phyloP scores from a whole-genome alignment of 306 rosid genomes.

The Phaseolus lunatus region DNA sequence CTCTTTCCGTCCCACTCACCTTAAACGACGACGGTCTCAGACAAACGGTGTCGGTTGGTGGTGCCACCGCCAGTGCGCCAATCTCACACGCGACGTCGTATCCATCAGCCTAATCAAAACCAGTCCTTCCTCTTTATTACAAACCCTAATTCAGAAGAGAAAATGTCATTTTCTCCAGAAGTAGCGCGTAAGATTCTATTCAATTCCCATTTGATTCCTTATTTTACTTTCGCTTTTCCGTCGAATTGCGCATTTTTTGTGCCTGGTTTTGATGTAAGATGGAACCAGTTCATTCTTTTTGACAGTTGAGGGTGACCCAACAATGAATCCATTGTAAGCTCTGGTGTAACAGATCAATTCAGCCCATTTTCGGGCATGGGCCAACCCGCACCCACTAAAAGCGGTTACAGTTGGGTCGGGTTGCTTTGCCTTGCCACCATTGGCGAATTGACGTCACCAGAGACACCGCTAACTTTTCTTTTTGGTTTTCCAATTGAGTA shows the following conservation, averaged over 20 bases:
- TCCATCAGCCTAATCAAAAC: conserved; percentile 21
- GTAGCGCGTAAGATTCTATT: conserved; percentile 37
- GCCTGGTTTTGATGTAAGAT: not conserved
- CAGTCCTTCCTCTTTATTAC: conserved; percentile 10
- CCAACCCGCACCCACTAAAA: too few relatives aligned
- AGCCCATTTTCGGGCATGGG: too few relatives aligned
- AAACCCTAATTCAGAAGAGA: conserved; percentile 20
- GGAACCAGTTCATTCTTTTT: too few relatives aligned
- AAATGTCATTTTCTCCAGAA: conserved; percentile 14
- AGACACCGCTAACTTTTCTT: not conserved
- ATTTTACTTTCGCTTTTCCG: not conserved
- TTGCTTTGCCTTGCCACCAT: too few relatives aligned
- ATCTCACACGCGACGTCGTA: conserved; percentile 15
- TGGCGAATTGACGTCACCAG: not conserved
- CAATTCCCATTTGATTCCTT: conserved; percentile 33
- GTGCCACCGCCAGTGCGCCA: conserved; percentile 36
- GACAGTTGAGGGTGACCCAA: too few relatives aligned
- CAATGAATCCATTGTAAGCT: too few relatives aligned
- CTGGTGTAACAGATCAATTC: too few relatives aligned
- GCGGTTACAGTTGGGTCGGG: too few relatives aligned
- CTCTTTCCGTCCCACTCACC: conserved; percentile 20
- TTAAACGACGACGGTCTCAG: conserved; percentile 44
- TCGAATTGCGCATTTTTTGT: not conserved
- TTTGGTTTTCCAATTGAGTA: not conserved
- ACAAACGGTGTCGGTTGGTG: conserved; percentile 38